A percentile compares a stretch with the other conserved stretches of the same genome.
phyloP scores from a whole-genome alignment of 495 filamentous ascomycete species.

The Talaromyces stipitatus region DNA sequence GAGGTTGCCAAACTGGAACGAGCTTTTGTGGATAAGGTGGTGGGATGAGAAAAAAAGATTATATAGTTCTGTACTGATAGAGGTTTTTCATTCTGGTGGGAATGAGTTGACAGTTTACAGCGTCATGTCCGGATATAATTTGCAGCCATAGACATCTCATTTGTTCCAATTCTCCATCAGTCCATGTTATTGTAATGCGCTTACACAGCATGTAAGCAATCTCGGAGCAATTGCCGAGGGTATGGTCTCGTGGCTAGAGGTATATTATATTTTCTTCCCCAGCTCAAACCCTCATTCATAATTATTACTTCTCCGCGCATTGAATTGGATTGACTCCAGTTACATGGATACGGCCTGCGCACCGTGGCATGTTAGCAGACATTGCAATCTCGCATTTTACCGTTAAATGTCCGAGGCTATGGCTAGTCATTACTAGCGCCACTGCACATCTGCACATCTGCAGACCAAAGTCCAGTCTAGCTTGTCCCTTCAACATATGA shows the following conservation, averaged over 20 bases:
- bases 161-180: too few species aligned
- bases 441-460: background rate
- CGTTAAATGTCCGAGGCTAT: conserved; percentile 1
- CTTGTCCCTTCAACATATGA: background rate
- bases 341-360: background rate
- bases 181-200: too few species aligned
- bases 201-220: too few species aligned
- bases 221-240: background rate
- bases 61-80: conserved; percentile 1
- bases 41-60: conserved; percentile 33
- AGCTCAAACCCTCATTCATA: background rate
- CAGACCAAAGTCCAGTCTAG: background rate
- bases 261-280: background rate
- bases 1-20: conserved; percentile 81
- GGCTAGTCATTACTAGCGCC: background rate
- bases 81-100: background rate
- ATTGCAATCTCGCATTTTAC: background rate
- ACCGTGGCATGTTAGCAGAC: background rate
- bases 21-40: conserved; percentile 77
- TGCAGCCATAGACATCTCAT: background rate
- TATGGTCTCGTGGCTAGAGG: background rate
- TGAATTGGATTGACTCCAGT: background rate
- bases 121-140: background rate
- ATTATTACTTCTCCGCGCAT: background rate
- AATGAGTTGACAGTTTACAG: background rate